These are phyloP conservation scores for Coniosporium uncinatum DNA, from an alignment of 2,329 filamentous ascomycete species.

Conservation along the genomic window DNA sequence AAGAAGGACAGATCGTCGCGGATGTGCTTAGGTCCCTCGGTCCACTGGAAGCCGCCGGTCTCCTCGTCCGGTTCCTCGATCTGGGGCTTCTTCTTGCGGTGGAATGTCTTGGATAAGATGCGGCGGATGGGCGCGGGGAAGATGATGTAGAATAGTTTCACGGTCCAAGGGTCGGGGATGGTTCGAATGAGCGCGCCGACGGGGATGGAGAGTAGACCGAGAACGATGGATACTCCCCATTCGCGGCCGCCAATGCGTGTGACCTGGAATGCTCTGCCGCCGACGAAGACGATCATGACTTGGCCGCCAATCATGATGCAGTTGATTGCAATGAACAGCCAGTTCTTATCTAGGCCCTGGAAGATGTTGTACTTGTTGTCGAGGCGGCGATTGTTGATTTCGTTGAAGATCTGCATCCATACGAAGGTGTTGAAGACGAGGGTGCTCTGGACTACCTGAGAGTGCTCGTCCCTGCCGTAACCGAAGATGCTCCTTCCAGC, in stretches of 20 bases:
- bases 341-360: slow-evolving; percentile 79
- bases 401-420: slow-evolving; percentile 99
- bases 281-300: slow-evolving; percentile 84
- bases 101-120: slow-evolving; percentile 33
- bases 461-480: slow-evolving; percentile 34
- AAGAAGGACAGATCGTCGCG: slow-evolving; percentile 78
- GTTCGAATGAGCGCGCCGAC: slow-evolving; percentile 77
- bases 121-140: too few relatives aligned
- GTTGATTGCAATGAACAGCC: slow-evolving; percentile 86
- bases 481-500: slow-evolving; percentile 55
- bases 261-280: slow-evolving; percentile 76
- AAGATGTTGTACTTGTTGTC: slow-evolving; percentile 97
- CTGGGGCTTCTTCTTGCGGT: slow-evolving; percentile 32
- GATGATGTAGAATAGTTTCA: too few relatives aligned
- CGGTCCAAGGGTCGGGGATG: slow-evolving; percentile 71
- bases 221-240: slow-evolving; percentile 83
- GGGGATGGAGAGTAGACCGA: slow-evolving; percentile 81
- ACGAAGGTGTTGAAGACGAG: slow-evolving; percentile 98
- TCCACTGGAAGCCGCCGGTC: slow-evolving; percentile 48
- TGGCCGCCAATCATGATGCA: slow-evolving; percentile 85
- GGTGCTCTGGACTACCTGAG: slow-evolving; percentile 45
- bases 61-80: slow-evolving; percentile 34
- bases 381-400: slow-evolving; percentile 92
- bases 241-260: slow-evolving; percentile 63
- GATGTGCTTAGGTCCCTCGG: slow-evolving; percentile 67